phyloP scores from a whole-genome alignment of 306 rosid species.

The cucumber (Cucumis sativus) region DNA sequence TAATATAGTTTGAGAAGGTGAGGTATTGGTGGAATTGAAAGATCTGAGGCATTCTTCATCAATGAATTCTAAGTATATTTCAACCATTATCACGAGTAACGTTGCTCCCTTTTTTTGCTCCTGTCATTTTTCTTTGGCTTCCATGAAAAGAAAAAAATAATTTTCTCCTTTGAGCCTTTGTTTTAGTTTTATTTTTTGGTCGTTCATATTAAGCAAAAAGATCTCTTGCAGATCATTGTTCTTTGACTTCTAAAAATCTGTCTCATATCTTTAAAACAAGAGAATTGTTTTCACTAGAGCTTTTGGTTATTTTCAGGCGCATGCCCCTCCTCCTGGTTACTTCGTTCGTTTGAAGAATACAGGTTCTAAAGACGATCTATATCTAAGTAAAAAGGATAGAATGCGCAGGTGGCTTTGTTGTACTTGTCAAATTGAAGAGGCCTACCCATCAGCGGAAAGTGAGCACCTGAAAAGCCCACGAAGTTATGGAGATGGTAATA shows the following conservation, averaged over 20 bases:
- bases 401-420: slow-evolving; percentile 79
- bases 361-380: slow-evolving; percentile 28
- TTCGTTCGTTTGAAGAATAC: slow-evolving; percentile 34
- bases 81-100: not conserved
- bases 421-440: slow-evolving; percentile 47
- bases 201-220: not conserved
- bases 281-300: not conserved
- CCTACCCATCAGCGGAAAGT: slow-evolving; percentile 41
- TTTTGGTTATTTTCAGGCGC: slow-evolving; percentile 29
- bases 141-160: not conserved
- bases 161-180: not conserved
- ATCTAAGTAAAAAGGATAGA: slow-evolving; percentile 36
- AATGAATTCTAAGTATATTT: not conserved
- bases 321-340: slow-evolving; percentile 42
- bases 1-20: not conserved
- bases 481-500: slow-evolving; percentile 45
- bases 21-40: not conserved
- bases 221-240: not conserved
- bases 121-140: not conserved
- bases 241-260: not conserved
- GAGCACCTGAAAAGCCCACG: slow-evolving; percentile 55
- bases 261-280: not conserved
- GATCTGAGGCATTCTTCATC: not conserved
- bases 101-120: not conserved
- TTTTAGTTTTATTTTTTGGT: not conserved